phyloP scores from a whole-genome alignment of 805 yeast genomes.

The Metschnikowia picachoensis region DNA sequence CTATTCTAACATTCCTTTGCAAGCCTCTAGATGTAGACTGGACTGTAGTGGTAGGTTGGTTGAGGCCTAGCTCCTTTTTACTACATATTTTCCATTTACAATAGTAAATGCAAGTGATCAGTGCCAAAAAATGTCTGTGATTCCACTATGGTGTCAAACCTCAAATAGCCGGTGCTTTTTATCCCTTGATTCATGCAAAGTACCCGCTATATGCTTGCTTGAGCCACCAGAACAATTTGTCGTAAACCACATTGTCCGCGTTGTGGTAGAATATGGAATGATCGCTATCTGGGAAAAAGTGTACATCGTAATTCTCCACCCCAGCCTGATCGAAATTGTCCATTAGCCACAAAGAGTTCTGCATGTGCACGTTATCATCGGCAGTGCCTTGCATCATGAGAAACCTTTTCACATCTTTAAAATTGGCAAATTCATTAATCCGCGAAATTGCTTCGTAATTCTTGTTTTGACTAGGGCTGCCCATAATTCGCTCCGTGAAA shows the following conservation, averaged over 20 bases:
- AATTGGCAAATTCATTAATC: constrained; percentile 37
- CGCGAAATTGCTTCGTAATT: constrained; percentile 44
- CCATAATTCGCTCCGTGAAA: constrained; percentile 77
- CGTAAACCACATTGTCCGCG: constrained; percentile 70
- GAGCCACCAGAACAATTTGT: constrained; percentile 69
- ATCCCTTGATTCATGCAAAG: neutral
- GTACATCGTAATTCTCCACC: constrained; percentile 79
- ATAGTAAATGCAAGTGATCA: too few species aligned
- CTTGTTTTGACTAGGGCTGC: constrained; percentile 45
- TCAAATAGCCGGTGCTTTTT: neutral
- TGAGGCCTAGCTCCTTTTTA: too few species aligned
- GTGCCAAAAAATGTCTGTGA: too few species aligned
- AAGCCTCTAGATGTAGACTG: too few species aligned
- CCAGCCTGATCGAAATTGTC: constrained; percentile 51
- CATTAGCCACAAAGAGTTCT: constrained; percentile 58
- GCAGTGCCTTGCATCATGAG: constrained; percentile 79
- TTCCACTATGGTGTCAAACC: too few species aligned
- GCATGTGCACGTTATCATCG: constrained; percentile 80
- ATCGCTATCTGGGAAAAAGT: constrained; percentile 89
- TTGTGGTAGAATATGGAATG: constrained; percentile 79
- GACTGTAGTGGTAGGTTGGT: too few species aligned
- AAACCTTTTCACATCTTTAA: constrained; percentile 51
- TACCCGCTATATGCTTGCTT: constrained; percentile 36
- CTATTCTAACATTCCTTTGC: too few species aligned
- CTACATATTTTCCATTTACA: too few species aligned